Conservation (phyloP, 164 flowering plant species). For the Cinnamomum micranthum region DNA sequence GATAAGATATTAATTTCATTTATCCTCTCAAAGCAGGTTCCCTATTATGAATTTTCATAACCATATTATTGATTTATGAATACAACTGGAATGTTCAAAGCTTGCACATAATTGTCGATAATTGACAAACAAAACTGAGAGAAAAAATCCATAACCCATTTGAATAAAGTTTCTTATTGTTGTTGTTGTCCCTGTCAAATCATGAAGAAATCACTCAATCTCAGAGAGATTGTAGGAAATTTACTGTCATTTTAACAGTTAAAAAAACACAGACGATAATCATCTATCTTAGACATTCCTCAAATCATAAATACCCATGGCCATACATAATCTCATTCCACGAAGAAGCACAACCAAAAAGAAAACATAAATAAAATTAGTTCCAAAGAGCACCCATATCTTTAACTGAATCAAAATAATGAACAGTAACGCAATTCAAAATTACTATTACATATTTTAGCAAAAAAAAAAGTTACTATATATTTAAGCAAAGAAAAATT, state of each 20-base stretch:
- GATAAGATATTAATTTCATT: too few relatives aligned
- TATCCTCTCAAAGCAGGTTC: background rate
- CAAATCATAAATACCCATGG: too few relatives aligned
- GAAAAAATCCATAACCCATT: background rate
- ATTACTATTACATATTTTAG: background rate
- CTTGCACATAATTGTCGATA: background rate
- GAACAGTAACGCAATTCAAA: background rate
- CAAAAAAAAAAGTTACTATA: too few relatives aligned
- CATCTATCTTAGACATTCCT: background rate
- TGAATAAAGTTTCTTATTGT: background rate
- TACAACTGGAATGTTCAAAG: background rate
- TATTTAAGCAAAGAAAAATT: too few relatives aligned
- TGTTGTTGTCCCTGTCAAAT: background rate
- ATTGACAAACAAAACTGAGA: background rate
- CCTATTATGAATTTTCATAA: background rate
- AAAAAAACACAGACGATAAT: too few relatives aligned
- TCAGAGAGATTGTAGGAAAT: background rate
- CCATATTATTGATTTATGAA: too few relatives aligned
- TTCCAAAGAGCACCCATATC: background rate
- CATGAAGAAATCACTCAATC: background rate
- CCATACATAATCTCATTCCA: background rate
- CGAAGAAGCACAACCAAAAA: background rate
- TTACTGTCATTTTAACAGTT: too few relatives aligned
- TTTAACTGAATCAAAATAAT: slow-evolving; percentile 2
- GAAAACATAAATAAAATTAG: background rate